Evolutionary conservation across 2,329 filamentous ascomycete genomes (phyloP).

Genomic region (Alternaria sp.): DNA sequence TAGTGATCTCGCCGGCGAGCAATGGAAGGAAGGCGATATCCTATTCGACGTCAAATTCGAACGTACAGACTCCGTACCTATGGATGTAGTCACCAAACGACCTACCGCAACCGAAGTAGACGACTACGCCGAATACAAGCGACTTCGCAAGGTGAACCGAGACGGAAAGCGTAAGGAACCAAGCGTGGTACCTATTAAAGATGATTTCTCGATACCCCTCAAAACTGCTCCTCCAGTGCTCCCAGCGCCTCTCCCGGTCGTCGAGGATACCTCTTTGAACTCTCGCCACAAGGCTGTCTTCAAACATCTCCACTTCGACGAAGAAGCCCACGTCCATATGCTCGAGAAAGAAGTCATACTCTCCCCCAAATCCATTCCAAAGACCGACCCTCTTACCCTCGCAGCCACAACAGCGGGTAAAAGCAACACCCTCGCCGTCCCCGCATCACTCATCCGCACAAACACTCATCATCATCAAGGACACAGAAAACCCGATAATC

Average conservation of each 20-base stretch:
- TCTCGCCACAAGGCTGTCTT: constrained; percentile 16
- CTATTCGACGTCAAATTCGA: constrained; percentile 53
- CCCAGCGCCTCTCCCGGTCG: not conserved
- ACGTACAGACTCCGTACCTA: constrained; percentile 45
- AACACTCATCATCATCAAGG: not conserved
- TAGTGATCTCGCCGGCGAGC: constrained; percentile 20
- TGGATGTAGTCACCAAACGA: constrained; percentile 50
- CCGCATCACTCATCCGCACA: not conserved
- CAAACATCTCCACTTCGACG: constrained; percentile 20
- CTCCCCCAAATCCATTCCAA: constrained; percentile 22
- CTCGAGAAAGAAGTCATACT: constrained; percentile 2
- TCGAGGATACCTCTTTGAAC: not conserved
- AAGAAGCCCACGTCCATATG: constrained; percentile 7
- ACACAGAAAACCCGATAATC: not conserved
- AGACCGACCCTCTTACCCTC: constrained; percentile 7
- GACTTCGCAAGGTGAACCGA: constrained; percentile 41
- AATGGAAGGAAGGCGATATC: constrained; percentile 38
- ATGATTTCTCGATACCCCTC: not conserved
- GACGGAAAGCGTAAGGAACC: constrained; percentile 22
- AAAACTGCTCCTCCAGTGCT: constrained; percentile 25
- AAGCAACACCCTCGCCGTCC: constrained; percentile 3
- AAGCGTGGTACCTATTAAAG: not conserved
- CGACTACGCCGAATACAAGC: constrained; percentile 60
- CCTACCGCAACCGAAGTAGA: constrained; percentile 57
- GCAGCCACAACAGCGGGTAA: not conserved